Conservation (phyloP, 2,329 filamentous ascomycete genomes). For the Aspergillus persii region DNA sequence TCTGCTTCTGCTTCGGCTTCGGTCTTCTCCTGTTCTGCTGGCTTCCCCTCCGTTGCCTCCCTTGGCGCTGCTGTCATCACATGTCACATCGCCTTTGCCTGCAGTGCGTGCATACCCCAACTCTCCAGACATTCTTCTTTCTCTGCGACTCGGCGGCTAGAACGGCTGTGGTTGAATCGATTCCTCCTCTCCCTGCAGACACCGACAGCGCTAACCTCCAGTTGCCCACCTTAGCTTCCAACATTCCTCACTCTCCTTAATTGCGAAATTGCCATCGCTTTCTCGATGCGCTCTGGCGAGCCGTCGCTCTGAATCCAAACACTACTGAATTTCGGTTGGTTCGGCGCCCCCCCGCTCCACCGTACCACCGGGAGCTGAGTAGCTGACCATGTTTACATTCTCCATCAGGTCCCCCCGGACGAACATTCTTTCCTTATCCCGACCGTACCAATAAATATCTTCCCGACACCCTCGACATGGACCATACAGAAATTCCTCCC, state of each 20-base stretch:
- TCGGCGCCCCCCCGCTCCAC: conserved; percentile 16
- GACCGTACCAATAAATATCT: neutral
- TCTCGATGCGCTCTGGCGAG: conserved; percentile 20
- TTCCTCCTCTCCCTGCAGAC: neutral
- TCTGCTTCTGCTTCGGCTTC: neutral
- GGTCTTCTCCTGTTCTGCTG: neutral
- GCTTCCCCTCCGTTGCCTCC: neutral
- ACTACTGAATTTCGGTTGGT: conserved; percentile 20
- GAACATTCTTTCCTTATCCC: neutral
- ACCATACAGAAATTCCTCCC: conserved; percentile 24
- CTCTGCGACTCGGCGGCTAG: neutral
- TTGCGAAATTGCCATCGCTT: neutral
- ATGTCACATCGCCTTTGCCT: conserved; percentile 9
- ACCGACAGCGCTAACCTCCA: neutral
- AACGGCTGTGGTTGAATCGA: neutral
- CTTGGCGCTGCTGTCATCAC: conserved; percentile 1
- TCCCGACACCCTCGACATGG: conserved; percentile 21
- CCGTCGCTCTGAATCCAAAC: conserved; percentile 10
- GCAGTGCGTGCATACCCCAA: conserved; percentile 10
- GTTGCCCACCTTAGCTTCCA: neutral
- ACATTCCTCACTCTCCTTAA: neutral
- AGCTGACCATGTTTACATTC: conserved; percentile 19
- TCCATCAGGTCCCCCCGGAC: neutral
- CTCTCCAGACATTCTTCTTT: conserved; percentile 1
- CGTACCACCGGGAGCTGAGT: conserved; percentile 11